Evolutionary conservation across 768 basidiomycete genomes (phyloP).

Genomic region (Amyloporia xantha): DNA sequence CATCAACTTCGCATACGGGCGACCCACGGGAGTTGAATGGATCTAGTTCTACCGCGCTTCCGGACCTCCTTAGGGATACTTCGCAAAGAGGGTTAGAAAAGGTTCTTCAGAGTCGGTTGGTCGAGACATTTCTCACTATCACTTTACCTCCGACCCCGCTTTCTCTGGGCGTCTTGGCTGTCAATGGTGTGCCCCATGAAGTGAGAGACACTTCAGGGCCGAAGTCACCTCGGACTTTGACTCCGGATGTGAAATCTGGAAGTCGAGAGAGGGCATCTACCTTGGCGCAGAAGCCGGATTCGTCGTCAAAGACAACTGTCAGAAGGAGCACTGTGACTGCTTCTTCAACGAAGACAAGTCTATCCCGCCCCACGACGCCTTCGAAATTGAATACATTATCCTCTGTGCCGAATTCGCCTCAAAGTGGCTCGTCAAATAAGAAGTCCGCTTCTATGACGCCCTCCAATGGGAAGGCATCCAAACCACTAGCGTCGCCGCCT

Average conservation of each 20-base stretch:
- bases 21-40: conserved; percentile 4
- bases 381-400: conserved; percentile 5
- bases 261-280: conserved; percentile 1
- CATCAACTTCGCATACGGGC: conserved; percentile 20
- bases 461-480: conserved; percentile 4
- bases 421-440: neutral
- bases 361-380: conserved; percentile 11
- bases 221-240: conserved; percentile 5
- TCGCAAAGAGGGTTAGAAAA: conserved; percentile 67
- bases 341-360: conserved; percentile 2
- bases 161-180: neutral
- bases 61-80: conserved; percentile 43
- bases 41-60: conserved; percentile 18
- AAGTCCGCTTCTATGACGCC: conserved; percentile 11
- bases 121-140: conserved; percentile 71
- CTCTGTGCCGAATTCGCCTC: conserved; percentile 7
- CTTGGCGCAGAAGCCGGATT: neutral
- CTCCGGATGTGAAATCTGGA: neutral
- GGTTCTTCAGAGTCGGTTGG: conserved; percentile 62
- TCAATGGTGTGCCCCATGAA: no score
- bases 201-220: neutral
- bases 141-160: conserved; percentile 28
- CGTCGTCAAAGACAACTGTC: conserved; percentile 20
- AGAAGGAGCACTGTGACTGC: conserved; percentile 6
- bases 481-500: conserved; percentile 14